A percentile compares a stretch with the other conserved stretches of the same genome.
Conservation (phyloP, 805 yeast species). For the Isabelozyma pseudorhagii region DNA sequence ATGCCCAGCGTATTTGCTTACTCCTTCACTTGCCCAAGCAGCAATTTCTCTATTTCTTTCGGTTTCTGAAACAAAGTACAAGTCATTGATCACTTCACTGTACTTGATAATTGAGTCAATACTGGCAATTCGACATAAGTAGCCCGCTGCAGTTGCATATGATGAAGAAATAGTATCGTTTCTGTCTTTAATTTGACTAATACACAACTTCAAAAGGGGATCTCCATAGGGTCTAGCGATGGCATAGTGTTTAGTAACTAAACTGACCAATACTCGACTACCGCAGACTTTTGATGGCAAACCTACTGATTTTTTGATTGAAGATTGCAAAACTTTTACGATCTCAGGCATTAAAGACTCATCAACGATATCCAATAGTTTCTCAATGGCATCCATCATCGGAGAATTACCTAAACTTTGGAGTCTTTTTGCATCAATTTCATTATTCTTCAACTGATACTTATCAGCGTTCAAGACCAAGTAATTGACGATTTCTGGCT, state of each 20-base stretch:
- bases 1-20: conserved; percentile 67
- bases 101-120: conserved; percentile 52
- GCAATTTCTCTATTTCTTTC: conserved; percentile 49
- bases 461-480: conserved; percentile 85
- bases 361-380: conserved; percentile 56
- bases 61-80: conserved; percentile 60
- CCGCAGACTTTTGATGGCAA: conserved; percentile 90
- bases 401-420: conserved; percentile 79
- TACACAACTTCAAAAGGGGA: conserved; percentile 55
- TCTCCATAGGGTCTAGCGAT: conserved; percentile 54
- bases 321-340: conserved; percentile 47
- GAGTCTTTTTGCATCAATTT: conserved; percentile 74
- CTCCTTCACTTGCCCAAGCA: conserved; percentile 60
- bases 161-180: conserved; percentile 72
- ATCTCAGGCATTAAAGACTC: conserved; percentile 45
- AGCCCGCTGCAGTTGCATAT: conserved; percentile 79
- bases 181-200: conserved; percentile 60
- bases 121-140: conserved; percentile 62
- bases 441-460: conserved; percentile 67
- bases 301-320: conserved; percentile 74
- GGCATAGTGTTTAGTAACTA: conserved; percentile 54
- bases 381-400: conserved; percentile 82
- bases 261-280: conserved; percentile 63
- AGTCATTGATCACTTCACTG: conserved; percentile 44
- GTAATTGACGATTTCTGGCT: conserved; percentile 87